These are phyloP conservation scores for Lactifluus echinatus DNA, from an alignment of 768 basidiomycete genomes.

Conservation along the genomic window DNA sequence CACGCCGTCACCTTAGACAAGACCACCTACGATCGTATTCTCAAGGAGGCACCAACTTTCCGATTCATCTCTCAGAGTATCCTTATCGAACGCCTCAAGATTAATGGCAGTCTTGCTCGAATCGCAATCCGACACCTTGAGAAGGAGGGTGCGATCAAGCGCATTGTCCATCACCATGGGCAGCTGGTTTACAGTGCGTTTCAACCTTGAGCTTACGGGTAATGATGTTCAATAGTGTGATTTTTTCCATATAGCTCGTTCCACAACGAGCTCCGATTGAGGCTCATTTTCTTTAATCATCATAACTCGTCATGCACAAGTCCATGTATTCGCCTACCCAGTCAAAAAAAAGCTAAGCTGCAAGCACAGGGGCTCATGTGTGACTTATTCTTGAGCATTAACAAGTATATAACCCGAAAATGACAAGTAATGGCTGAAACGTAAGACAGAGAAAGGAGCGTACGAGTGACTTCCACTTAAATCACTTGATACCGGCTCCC, in stretches of 20 bases:
- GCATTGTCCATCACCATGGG: conserved; percentile 89
- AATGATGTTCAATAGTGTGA: not conserved
- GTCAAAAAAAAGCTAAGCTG: not conserved
- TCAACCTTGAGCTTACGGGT: conserved; percentile 6
- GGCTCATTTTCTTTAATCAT: not conserved
- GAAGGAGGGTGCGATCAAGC: conserved; percentile 91
- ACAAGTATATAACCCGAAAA: not conserved
- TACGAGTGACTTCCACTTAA: too few species aligned
- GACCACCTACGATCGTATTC: conserved; percentile 82
- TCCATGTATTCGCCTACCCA: conserved; percentile 13
- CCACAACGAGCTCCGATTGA: conserved; percentile 21
- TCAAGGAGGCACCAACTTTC: conserved; percentile 99
- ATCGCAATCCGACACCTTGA: conserved; percentile 86
- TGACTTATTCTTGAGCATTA: not conserved
- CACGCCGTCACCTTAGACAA: conserved; percentile 96
- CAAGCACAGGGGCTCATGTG: not conserved
- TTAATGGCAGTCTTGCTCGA: conserved; percentile 92
- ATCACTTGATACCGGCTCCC: too few species aligned
- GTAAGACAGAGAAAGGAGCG: not conserved
- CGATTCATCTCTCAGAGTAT: conserved; percentile 96
- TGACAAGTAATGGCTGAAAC: not conserved
- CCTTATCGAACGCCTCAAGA: conserved; percentile 96
- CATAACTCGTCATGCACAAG: conserved; percentile 7
- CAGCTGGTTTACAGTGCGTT: conserved; percentile 94
- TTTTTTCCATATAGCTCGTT: conserved; percentile 15